Evolutionary conservation across 768 basidiomycete genomes (phyloP).

Genomic region (Imleria badia): DNA sequence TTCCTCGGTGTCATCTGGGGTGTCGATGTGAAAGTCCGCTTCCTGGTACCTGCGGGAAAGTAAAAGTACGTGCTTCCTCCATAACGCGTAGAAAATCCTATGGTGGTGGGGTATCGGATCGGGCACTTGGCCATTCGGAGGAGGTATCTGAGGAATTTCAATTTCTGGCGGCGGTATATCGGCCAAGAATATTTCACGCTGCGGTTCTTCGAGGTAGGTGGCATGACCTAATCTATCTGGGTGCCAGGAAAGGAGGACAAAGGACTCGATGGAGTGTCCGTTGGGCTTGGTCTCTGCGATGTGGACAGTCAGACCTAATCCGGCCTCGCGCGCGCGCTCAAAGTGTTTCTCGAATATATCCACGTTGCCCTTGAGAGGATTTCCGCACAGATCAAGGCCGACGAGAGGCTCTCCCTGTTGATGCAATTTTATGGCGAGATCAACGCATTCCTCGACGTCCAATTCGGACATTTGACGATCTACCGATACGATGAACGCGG

Average conservation of each 20-base stretch:
- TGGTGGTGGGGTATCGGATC: slow-evolving; percentile 25
- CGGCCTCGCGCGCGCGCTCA: slow-evolving; percentile 52
- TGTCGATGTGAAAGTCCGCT: slow-evolving; percentile 6
- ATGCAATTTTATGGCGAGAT: slow-evolving; percentile 54
- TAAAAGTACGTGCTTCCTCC: slow-evolving; percentile 23
- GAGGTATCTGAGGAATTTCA: slow-evolving; percentile 19
- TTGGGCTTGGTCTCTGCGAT: slow-evolving; percentile 75
- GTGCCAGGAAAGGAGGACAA: slow-evolving; percentile 54
- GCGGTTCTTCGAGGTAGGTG: slow-evolving; percentile 69
- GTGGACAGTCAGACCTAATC: slow-evolving; percentile 75
- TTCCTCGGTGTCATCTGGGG: slow-evolving; percentile 13
- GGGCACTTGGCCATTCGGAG: slow-evolving; percentile 17
- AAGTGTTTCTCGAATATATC: slow-evolving; percentile 51
- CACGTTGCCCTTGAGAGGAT: slow-evolving; percentile 64
- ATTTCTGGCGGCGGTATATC: slow-evolving; percentile 21
- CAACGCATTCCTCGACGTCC: slow-evolving; percentile 55
- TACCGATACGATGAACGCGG: slow-evolving; percentile 70
- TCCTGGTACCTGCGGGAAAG: slow-evolving; percentile 22
- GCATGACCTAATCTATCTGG: slow-evolving; percentile 79
- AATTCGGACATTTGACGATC: slow-evolving; percentile 64
- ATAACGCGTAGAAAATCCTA: slow-evolving; percentile 20
- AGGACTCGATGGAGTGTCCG: slow-evolving; percentile 58
- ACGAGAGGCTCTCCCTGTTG: slow-evolving; percentile 61
- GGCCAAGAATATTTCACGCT: slow-evolving; percentile 47
- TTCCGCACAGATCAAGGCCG: slow-evolving; percentile 80